phyloP scores from a whole-genome alignment of 352 stramenopile genomes.

The Thraustochytrium sp. region DNA sequence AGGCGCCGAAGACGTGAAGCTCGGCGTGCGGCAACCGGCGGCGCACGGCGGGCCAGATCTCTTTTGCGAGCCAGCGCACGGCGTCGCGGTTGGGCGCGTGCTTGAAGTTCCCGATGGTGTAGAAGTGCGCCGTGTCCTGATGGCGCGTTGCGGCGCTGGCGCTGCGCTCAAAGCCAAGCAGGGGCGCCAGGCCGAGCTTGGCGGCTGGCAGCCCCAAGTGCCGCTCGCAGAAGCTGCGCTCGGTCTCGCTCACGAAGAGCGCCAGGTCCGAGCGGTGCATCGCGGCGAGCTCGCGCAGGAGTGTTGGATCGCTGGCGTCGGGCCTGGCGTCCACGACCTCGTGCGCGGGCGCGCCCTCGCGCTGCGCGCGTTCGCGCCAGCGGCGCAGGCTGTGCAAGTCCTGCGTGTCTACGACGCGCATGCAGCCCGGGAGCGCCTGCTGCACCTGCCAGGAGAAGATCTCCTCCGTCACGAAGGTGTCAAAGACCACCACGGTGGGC shows the following conservation, averaged over 20 bases:
- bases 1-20: slow-evolving; percentile 74
- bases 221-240: background rate
- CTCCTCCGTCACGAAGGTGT: slow-evolving; percentile 61
- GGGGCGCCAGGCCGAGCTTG: background rate
- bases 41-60: slow-evolving; percentile 68
- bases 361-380: slow-evolving; percentile 69
- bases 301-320: slow-evolving; percentile 51
- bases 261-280: background rate
- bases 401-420: slow-evolving; percentile 81
- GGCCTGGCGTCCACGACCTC: slow-evolving; percentile 54
- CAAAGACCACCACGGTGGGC: slow-evolving; percentile 54
- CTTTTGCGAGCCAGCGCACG: slow-evolving; percentile 64
- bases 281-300: slow-evolving; percentile 50
- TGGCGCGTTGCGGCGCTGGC: slow-evolving; percentile 37
- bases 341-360: slow-evolving; percentile 35
- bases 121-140: slow-evolving; percentile 54
- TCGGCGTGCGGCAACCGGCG: slow-evolving; percentile 50
- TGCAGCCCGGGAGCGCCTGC: slow-evolving; percentile 59
- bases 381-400: slow-evolving; percentile 82
- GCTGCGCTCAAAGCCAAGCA: background rate
- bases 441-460: slow-evolving; percentile 56
- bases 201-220: background rate
- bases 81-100: slow-evolving; percentile 82
- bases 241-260: background rate
- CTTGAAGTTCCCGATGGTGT: slow-evolving; percentile 84